These are phyloP conservation scores for Acer saccharum DNA, from an alignment of 345 rosid species.

Conservation along the genomic window DNA sequence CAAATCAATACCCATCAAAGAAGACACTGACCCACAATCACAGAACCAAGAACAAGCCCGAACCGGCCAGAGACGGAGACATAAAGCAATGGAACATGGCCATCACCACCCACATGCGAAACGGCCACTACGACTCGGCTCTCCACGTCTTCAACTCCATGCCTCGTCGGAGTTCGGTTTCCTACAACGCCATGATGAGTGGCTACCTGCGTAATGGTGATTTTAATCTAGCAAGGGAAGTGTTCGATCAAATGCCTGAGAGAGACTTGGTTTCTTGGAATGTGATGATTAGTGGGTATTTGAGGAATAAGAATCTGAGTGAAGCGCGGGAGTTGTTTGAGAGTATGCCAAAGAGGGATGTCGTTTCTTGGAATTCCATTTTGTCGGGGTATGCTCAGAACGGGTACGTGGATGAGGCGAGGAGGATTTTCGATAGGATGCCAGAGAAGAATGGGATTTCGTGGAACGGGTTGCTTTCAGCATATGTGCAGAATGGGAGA, in stretches of 20 bases:
- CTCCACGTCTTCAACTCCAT: conserved; percentile 45
- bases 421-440: conserved; percentile 52
- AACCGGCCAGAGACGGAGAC: conserved; percentile 34
- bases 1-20: conserved; percentile 36
- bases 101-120: conserved; percentile 59
- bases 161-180: conserved; percentile 58
- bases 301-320: conserved; percentile 36
- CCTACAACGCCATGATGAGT: conserved; percentile 58
- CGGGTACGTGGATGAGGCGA: conserved; percentile 54
- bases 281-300: conserved; percentile 48
- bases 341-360: conserved; percentile 45
- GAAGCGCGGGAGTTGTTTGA: conserved; percentile 47
- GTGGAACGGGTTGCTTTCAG: conserved; percentile 59
- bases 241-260: conserved; percentile 51
- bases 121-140: conserved; percentile 41
- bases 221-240: conserved; percentile 37
- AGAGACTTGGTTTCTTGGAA: conserved; percentile 57
- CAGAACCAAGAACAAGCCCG: conserved; percentile 16
- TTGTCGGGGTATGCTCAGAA: conserved; percentile 55
- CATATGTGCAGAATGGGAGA: conserved; percentile 61
- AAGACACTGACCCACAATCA: conserved; percentile 26
- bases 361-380: conserved; percentile 54
- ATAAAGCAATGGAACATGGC: conserved; percentile 49
- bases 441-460: conserved; percentile 50
- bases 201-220: conserved; percentile 44